Base-by-base conservation (phyloP, 2,329 filamentous ascomycete genomes). In the Trichoderma semiorbis region DNA sequence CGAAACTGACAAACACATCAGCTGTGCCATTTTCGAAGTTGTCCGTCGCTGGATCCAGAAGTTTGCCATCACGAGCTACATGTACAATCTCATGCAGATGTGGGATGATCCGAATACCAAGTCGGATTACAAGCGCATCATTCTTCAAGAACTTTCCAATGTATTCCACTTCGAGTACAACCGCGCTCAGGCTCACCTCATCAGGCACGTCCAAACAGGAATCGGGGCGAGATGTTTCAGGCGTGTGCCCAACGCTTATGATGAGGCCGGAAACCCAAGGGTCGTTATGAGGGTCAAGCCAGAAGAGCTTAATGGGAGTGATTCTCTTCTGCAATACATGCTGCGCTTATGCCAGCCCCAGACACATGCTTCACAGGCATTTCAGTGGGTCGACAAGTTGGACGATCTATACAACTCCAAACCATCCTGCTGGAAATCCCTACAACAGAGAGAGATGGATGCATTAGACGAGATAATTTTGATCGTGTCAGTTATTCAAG, bases 141-240 rank as follows among this genome's bases (percentile, higher is more conserved):
- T 86, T 10, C 77, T 85, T 2, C 84, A 87, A 72, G 85, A 87
- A 63, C 72, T 86, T 0, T 79, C 81, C 30, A 86, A 85, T 61
- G 69, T 84, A 5, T 84, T 81, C 26, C 77, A 85, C n/a, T 71
- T 84, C 0, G 84, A 86, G 64, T 86, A 82, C 61, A 65, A 55
- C 1, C 81, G 83, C 1, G 75, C 78, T 0, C 83, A 85, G 50
- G 73, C 75, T 14, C 28, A 79, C 0, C 80, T 87, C 61, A 85
- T 81, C 72, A 84, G 84, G 7, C 75, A 81, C 2, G 74, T 86
- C 1, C 79, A 84, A 50, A 79, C 77, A 0, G 72, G 71, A 0
- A 78, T 74, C 0, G 84, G 82, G 5, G 58, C 61, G 1, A 83
- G 83, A 61, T 82, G 79, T 75, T 87, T 87, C 76, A 83, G 81